These are phyloP conservation scores for Onygenales sp. DNA, from an alignment of 2,329 filamentous ascomycete species.

Conservation along the genomic window DNA sequence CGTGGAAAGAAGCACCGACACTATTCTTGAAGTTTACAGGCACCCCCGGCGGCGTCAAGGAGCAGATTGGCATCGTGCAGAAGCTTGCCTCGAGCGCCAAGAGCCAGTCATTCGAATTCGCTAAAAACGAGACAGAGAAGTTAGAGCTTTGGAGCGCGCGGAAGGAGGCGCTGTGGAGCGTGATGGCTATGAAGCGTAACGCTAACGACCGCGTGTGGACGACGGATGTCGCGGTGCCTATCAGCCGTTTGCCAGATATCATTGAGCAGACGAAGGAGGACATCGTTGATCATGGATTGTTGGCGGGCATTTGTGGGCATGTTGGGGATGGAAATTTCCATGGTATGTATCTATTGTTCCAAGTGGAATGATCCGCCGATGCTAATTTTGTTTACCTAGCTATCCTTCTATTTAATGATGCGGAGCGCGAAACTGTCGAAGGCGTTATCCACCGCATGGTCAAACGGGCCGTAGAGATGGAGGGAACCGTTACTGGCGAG, in stretches of 20 bases:
- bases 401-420: constrained; percentile 52
- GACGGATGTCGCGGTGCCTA: constrained; percentile 71
- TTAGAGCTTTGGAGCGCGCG: constrained; percentile 64
- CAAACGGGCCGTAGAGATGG: constrained; percentile 58
- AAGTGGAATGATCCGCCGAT: neutral
- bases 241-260: constrained; percentile 60
- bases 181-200: constrained; percentile 54
- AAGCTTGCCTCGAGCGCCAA: constrained; percentile 46
- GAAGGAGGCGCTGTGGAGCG: constrained; percentile 65
- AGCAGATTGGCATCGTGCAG: constrained; percentile 52
- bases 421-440: constrained; percentile 46
- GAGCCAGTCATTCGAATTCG: constrained; percentile 58
- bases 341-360: constrained; percentile 25
- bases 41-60: constrained; percentile 52
- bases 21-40: constrained; percentile 70
- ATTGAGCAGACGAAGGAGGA: constrained; percentile 62
- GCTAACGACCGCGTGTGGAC: constrained; percentile 61
- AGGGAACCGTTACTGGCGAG: constrained; percentile 64
- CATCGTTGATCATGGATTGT: constrained; percentile 52
- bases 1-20: constrained; percentile 61
- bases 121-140: constrained; percentile 54
- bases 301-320: constrained; percentile 60
- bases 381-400: constrained; percentile 28
- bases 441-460: constrained; percentile 60
- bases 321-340: constrained; percentile 71